A percentile compares a stretch with the other conserved stretches of the same genome.
phyloP scores from a whole-genome alignment of 352 stramenopile species.

The Pythium brachiatum region DNA sequence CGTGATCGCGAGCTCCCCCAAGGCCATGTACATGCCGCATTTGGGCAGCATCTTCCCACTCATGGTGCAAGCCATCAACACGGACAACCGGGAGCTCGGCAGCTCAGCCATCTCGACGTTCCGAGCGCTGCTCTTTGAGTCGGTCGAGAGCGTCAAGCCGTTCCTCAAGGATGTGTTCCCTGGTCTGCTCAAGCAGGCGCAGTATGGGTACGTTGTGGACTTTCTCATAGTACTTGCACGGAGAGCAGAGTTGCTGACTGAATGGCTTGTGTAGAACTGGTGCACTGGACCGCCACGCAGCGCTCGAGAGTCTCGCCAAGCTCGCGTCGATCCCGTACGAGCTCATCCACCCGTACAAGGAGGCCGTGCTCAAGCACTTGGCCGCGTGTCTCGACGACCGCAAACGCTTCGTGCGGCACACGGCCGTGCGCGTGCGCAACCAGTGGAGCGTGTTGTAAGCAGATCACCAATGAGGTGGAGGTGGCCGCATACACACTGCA shows the following conservation, averaged over 20 bases:
- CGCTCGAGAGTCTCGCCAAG: slow-evolving; percentile 76
- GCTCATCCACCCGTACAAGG: slow-evolving; percentile 87
- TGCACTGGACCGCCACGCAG: slow-evolving; percentile 67
- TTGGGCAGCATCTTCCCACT: slow-evolving; percentile 78
- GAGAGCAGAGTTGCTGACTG: background rate
- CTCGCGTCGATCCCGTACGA: slow-evolving; percentile 82
- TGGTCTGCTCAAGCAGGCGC: slow-evolving; percentile 77
- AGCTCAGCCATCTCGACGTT: slow-evolving; percentile 80
- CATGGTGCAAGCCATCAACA: slow-evolving; percentile 81
- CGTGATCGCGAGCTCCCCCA: slow-evolving; percentile 79
- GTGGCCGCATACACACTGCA: too few species aligned
- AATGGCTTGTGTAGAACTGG: slow-evolving; percentile 30
- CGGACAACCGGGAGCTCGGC: slow-evolving; percentile 63
- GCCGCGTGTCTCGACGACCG: slow-evolving; percentile 80
- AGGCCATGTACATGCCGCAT: slow-evolving; percentile 75
- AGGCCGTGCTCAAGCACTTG: slow-evolving; percentile 73
- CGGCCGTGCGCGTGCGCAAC: slow-evolving; percentile 87
- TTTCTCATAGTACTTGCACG: background rate
- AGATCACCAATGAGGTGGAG: background rate
- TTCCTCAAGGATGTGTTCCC: slow-evolving; percentile 86
- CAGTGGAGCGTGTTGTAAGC: slow-evolving; percentile 88
- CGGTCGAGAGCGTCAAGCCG: slow-evolving; percentile 73
- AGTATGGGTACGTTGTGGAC: slow-evolving; percentile 53
- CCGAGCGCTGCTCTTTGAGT: slow-evolving; percentile 72
- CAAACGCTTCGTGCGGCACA: slow-evolving; percentile 86